Base-by-base conservation (phyloP, 2,329 filamentous ascomycete species). In the Ceratocystis colombiana region DNA sequence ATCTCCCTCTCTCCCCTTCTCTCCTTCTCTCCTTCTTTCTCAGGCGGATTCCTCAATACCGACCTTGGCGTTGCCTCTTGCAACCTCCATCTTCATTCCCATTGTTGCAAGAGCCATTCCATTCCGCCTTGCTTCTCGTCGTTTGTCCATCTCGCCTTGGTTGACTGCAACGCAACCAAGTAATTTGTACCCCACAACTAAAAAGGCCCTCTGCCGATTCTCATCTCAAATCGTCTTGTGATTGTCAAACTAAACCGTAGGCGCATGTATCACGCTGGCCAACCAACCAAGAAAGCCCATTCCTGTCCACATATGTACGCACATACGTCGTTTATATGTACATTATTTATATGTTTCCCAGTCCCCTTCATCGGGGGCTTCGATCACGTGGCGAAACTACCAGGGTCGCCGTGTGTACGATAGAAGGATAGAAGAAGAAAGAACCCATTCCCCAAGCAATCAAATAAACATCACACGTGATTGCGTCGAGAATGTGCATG, bases 171-270 rank as follows among this genome's bases (percentile, higher is more conserved):
- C 37, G 6, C 48, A 41, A 4, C 37, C 37, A 41, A 41, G n/a
- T 53, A 53, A 17, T 8, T n/a, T 37, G 55, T 37, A n/a, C 55
- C 7, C 12, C 25, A n/a, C 8, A 37, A 59, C 30, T 7, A 22
- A 17, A 59, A 33, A n/a, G 7, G 15, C 12, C 17, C 55, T 59
- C 55, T 33, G 55, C 55, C 55, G 55, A 59, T 59, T 59, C 30
- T 25, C 28, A 59, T 37, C 55, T 59, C 25, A 37, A 59, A 59
- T 59, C 25, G 55, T 37, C 55, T 37, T 25, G 55, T 59, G 28
- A 59, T 59, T 59, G 55, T 59, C 55, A 59, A 30, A 59, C 55
- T 59, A 33, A 20, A 4, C 25, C 28, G 30, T 59, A n/a, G 55
- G 17, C n/a, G 30, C 55, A 37, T 41, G 55, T 37, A 30, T 59